These are phyloP conservation scores for Geotrichum citri-aurantii DNA, from an alignment of 1,139 yeast species.

Conservation along the genomic window DNA sequence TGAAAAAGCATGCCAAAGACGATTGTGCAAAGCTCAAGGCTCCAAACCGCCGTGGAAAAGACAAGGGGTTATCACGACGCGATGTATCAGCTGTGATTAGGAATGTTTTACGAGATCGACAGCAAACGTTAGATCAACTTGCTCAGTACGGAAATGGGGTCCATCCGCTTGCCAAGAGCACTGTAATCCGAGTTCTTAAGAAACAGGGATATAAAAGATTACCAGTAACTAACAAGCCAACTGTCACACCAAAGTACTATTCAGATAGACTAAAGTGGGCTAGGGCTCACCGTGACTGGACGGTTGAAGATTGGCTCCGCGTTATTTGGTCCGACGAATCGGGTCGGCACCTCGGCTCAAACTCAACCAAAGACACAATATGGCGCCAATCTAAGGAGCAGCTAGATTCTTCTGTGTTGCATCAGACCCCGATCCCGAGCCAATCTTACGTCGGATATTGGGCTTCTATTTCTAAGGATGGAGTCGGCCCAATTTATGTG, in stretches of 20 bases:
- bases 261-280: not conserved
- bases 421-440: not conserved
- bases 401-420: not conserved
- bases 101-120: not conserved
- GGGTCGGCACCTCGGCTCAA: not conserved
- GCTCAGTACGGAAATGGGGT: not conserved
- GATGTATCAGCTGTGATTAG: not conserved
- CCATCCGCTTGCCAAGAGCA: not conserved
- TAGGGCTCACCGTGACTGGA: not conserved
- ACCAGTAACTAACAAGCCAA: not conserved
- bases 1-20: too few relatives aligned
- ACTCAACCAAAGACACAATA: not conserved
- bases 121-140: not conserved
- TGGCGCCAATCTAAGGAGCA: not conserved
- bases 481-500: conserved; percentile 1
- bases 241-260: not conserved
- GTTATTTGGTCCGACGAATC: not conserved
- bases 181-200: not conserved
- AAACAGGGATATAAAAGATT: too few relatives aligned
- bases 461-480: not conserved
- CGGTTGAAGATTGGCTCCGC: not conserved
- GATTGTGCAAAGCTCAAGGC: not conserved
- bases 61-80: not conserved
- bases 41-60: not conserved
- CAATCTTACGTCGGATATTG: not conserved